A percentile compares a stretch with the other conserved stretches of the same genome.
These are phyloP conservation scores for Didymella pomorum DNA, from an alignment of 2,329 filamentous ascomycete species.

Conservation along the genomic window DNA sequence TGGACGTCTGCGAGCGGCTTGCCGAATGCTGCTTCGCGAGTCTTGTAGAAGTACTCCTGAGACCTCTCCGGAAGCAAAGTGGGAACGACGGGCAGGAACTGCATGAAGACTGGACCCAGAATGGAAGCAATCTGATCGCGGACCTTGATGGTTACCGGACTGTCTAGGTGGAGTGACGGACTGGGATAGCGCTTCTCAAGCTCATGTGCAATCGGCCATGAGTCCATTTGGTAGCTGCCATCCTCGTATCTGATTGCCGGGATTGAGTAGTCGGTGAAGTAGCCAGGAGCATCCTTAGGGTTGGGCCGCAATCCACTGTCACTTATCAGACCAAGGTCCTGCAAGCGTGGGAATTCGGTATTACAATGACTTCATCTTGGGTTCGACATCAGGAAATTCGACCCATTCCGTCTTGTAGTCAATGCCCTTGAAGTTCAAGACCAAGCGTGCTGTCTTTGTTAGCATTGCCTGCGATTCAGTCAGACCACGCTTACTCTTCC, in stretches of 20 bases:
- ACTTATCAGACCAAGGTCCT: background rate
- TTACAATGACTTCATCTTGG: constrained; percentile 65
- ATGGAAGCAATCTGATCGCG: constrained; percentile 50
- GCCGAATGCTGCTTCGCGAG: constrained; percentile 60
- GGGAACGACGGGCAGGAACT: constrained; percentile 58
- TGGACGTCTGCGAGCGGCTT: constrained; percentile 62
- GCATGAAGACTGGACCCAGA: constrained; percentile 25
- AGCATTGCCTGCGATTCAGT: background rate
- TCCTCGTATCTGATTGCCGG: constrained; percentile 65
- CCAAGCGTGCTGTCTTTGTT: constrained; percentile 62
- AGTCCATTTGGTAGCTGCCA: constrained; percentile 70
- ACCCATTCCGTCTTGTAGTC: constrained; percentile 74
- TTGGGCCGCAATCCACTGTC: constrained; percentile 58
- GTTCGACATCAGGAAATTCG: constrained; percentile 71
- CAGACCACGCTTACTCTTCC: constrained; percentile 66
- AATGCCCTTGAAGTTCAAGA: constrained; percentile 72
- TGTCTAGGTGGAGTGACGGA: constrained; percentile 66
- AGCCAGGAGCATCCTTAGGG: constrained; percentile 40
- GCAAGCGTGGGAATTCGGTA: background rate
- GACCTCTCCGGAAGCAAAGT: constrained; percentile 62
- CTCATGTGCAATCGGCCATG: constrained; percentile 63
- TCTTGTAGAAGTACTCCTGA: constrained; percentile 63
- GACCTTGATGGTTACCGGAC: constrained; percentile 58
- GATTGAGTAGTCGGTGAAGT: constrained; percentile 59
- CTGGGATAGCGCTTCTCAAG: constrained; percentile 68